phyloP scores from a whole-genome alignment of 345 rosid genomes.

The Limnanthes douglasii region DNA sequence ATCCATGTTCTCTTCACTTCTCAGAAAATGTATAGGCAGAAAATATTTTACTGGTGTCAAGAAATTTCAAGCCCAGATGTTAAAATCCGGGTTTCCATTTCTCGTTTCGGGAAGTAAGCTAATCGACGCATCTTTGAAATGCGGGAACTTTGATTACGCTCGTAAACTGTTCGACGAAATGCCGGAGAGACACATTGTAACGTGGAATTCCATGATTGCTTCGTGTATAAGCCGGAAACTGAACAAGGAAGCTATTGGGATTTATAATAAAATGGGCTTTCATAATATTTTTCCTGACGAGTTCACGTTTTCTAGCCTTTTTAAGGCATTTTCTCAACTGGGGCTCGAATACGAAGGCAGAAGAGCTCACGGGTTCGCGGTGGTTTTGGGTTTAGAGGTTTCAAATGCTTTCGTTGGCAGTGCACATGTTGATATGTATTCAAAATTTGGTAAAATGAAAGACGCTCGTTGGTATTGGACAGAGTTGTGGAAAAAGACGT shows the following conservation, averaged over 20 bases:
- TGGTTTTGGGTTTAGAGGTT: constrained; percentile 30
- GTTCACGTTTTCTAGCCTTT: constrained; percentile 28
- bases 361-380: constrained; percentile 28
- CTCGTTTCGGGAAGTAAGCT: constrained; percentile 26
- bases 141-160: constrained; percentile 29
- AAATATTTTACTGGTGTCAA: constrained; percentile 14
- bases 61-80: constrained; percentile 22
- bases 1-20: constrained; percentile 20
- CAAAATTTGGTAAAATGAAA: constrained; percentile 31
- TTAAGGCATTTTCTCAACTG: constrained; percentile 32
- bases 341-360: constrained; percentile 17
- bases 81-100: constrained; percentile 18
- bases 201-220: constrained; percentile 45
- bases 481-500: constrained; percentile 30
- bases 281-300: constrained; percentile 34
- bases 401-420: constrained; percentile 34
- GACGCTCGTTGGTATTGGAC: constrained; percentile 28
- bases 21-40: constrained; percentile 18
- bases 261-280: constrained; percentile 26
- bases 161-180: constrained; percentile 46
- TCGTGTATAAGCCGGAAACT: constrained; percentile 17
- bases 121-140: constrained; percentile 30
- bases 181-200: constrained; percentile 33
- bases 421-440: constrained; percentile 41
- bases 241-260: constrained; percentile 24